Percentiles rank a stretch among this genome's conserved stretches.
phyloP scores from a whole-genome alignment of 352 stramenopile species.

The Pythium plurisporium region DNA sequence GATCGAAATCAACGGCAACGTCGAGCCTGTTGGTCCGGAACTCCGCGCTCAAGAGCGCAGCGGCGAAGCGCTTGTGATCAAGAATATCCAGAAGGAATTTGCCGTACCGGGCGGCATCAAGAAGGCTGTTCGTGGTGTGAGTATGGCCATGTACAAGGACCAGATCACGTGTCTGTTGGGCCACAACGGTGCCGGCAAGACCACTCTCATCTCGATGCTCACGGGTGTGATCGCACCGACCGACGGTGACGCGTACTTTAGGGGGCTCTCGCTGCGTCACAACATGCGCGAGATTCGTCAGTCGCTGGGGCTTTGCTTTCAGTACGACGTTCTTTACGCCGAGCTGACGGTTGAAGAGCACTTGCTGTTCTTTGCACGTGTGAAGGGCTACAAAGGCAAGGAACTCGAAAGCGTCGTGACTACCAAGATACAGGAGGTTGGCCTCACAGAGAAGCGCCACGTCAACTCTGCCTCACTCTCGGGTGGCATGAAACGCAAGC shows the following conservation, averaged over 20 bases:
- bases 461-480: conserved; percentile 48
- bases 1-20: not conserved
- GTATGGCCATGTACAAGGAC: conserved; percentile 89
- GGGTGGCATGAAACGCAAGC: conserved; percentile 75
- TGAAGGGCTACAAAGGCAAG: conserved; percentile 49
- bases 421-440: conserved; percentile 88
- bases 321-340: conserved; percentile 87
- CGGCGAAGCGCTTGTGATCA: conserved; percentile 57
- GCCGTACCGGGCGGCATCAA: conserved; percentile 55
- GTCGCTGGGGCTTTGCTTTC: conserved; percentile 95
- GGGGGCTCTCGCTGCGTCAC: conserved; percentile 45
- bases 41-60: conserved; percentile 46
- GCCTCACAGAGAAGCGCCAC: conserved; percentile 84
- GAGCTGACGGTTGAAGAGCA: conserved; percentile 96
- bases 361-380: conserved; percentile 84
- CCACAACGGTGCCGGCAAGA: conserved; percentile 95
- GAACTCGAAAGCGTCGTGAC: conserved; percentile 32
- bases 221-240: conserved; percentile 64
- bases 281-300: conserved; percentile 87
- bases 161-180: conserved; percentile 94
- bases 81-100: conserved; percentile 76
- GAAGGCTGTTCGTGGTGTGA: conserved; percentile 80
- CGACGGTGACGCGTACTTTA: conserved; percentile 49
- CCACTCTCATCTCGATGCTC: conserved; percentile 77
- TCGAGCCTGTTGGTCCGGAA: conserved; percentile 25